Base-by-base conservation (phyloP, 2,329 filamentous ascomycete species). In the Fusarium multiceps region DNA sequence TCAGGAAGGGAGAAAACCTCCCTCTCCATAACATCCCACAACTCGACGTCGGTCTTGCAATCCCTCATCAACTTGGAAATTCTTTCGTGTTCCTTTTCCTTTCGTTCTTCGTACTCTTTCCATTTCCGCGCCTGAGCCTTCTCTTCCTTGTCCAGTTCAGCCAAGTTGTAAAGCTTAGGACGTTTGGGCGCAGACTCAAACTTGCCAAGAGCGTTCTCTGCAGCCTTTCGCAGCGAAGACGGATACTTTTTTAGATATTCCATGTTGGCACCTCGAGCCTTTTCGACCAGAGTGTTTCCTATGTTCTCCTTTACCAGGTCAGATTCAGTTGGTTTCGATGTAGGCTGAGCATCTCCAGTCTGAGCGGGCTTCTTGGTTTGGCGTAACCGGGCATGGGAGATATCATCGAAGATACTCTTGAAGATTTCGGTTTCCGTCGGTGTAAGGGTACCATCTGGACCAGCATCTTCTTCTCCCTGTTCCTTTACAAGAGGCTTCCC, bases 1-100 rank as follows among this genome's bases (percentile, higher is more conserved):
- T 79, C 75, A 1, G 90, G 85, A 66, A 90, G 79, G 2, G 84
- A 82, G 71, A 94, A 92, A 14, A 94, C 89, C 53, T 93, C 86
- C 7, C 81, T 77, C 65, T 93, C 88, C 76, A 94, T 82, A 5
- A 91, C 78, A 9, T 87, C 77, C 91, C 92, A 94, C 12, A 93
- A 81, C 53, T 88, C 87, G 21, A 84, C 79, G 71, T 94, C 92
- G 1, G 87, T 87, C 61, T 81, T 71, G 20, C 89, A 89, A 3
- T 73, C 76, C 13, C 81, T 78, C 80, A 94, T 86, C 41, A 87
- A 73, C 8, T 71, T 67, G 66, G 87, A 85, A 11, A 93, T 83
- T 12, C 87, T 81, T 27, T 74, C 70, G 48, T 84, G 82, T 75
- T 90, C 88, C 9, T 80, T 71, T 12, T 78, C 74, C 12, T 85